Percentiles rank a stretch among this genome's conserved stretches.
phyloP scores from a whole-genome alignment of 2,329 filamentous ascomycete species.

The Penicillium hesseltinei region DNA sequence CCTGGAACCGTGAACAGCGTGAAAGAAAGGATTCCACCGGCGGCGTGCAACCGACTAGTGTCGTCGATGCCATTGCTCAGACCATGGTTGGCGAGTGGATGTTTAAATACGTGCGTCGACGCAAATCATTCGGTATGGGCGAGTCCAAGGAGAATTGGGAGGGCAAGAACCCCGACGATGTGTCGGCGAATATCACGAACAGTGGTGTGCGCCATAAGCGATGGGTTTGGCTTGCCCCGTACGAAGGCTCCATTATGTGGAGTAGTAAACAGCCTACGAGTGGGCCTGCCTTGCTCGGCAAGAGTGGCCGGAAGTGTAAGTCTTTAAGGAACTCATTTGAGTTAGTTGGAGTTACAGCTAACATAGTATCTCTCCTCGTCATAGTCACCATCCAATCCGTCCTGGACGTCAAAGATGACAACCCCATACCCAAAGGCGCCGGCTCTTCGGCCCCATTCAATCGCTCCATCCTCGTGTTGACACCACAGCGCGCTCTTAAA shows the following conservation, averaged over 20 bases:
- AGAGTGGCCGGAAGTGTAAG: conserved; percentile 91
- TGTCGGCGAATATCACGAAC: conserved; percentile 65
- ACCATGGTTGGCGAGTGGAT: conserved; percentile 89
- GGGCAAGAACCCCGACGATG: conserved; percentile 62
- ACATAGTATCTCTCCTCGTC: conserved; percentile 8
- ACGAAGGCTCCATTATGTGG: conserved; percentile 95
- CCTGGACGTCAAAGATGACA: conserved; percentile 93
- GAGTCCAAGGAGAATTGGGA: conserved; percentile 48
- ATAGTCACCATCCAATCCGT: conserved; percentile 93
- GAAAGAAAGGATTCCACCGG: conserved; percentile 49
- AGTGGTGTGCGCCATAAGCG: conserved; percentile 78
- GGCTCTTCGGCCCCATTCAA: conserved; percentile 65
- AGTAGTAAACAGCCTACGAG: conserved; percentile 94
- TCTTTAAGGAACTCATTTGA: conserved; percentile 25
- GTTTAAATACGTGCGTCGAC: conserved; percentile 51
- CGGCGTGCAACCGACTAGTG: conserved; percentile 67
- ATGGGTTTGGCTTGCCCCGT: conserved; percentile 98
- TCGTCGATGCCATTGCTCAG: conserved; percentile 95
- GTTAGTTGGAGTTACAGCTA: neutral
- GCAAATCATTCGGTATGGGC: conserved; percentile 83
- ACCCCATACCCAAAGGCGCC: conserved; percentile 72
- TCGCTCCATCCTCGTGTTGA: conserved; percentile 91
- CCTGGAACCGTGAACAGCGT: conserved; percentile 30
- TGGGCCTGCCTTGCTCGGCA: conserved; percentile 84
- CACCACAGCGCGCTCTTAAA: conserved; percentile 88